Evolutionary conservation across 257 asterid species (phyloP).

Genomic region (Petrea volubilis): DNA sequence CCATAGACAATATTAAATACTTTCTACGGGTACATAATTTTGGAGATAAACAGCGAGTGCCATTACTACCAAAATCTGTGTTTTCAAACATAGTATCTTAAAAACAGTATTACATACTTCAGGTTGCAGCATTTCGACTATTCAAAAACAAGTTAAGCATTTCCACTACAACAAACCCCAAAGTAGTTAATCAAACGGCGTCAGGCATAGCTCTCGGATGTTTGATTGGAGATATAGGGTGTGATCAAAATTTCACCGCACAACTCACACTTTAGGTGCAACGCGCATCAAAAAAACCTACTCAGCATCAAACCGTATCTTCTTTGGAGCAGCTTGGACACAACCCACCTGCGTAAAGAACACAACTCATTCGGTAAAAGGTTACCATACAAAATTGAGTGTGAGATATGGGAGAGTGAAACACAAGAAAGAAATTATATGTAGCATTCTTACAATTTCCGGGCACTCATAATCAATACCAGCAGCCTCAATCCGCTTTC

Average conservation of each 20-base stretch:
- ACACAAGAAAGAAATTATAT: not conserved
- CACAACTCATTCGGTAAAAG: not conserved
- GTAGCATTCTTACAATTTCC: constrained; percentile 58
- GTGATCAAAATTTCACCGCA: not conserved
- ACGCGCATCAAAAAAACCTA: constrained; percentile 9
- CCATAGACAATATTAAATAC: too few species aligned
- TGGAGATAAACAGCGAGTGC: not conserved
- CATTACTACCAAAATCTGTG: not conserved
- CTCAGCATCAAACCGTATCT: constrained; percentile 61
- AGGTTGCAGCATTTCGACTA: constrained; percentile 11
- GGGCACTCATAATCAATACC: constrained; percentile 90
- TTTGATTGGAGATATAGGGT: not conserved
- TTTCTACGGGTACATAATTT: too few species aligned
- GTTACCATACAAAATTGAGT: not conserved
- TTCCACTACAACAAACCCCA: not conserved
- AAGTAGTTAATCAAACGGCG: not conserved
- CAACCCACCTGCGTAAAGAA: constrained; percentile 55
- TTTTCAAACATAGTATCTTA: not conserved
- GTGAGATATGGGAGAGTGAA: not conserved
- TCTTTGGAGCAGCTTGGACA: constrained; percentile 66
- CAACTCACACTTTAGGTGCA: too few species aligned
- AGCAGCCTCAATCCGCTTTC: constrained; percentile 79
- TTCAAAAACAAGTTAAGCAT: not conserved
- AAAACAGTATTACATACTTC: not conserved
- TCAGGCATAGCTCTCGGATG: not conserved